phyloP scores from a whole-genome alignment of 768 basidiomycete species.

The Leccinellum albellum region DNA sequence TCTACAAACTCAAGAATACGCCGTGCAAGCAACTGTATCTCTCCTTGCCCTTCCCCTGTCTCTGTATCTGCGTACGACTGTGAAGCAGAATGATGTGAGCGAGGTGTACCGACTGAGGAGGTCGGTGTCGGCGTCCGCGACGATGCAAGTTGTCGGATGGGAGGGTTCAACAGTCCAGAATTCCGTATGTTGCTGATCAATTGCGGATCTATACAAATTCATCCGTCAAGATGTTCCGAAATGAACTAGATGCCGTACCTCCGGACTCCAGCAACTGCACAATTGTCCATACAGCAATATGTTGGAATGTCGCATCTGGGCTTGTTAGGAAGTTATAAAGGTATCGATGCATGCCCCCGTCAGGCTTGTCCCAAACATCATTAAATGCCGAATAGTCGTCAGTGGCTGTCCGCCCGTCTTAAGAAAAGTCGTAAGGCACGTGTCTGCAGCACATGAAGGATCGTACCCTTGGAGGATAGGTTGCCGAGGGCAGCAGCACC shows the following conservation, averaged over 20 bases:
- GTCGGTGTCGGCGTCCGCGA: constrained; percentile 67
- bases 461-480: constrained; percentile 88
- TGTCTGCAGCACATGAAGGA: neutral
- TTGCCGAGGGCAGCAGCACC: constrained; percentile 97
- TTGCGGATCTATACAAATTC: constrained; percentile 61
- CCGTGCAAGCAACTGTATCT: constrained; percentile 81
- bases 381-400: constrained; percentile 98
- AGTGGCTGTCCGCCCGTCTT: constrained; percentile 69
- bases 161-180: constrained; percentile 76
- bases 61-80: constrained; percentile 82
- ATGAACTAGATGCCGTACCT: constrained; percentile 41
- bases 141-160: constrained; percentile 78
- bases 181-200: constrained; percentile 86
- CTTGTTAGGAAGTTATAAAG: constrained; percentile 91
- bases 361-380: constrained; percentile 96
- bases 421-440: neutral
- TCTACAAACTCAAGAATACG: constrained; percentile 88
- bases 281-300: constrained; percentile 99
- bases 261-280: constrained; percentile 97
- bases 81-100: constrained; percentile 60
- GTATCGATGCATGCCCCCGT: constrained; percentile 95
- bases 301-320: constrained; percentile 96
- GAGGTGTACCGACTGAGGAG: constrained; percentile 73
- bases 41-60: constrained; percentile 82
- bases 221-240: neutral